Evolutionary conservation across 768 basidiomycete species (phyloP), one percentile per base, ranked within the genome.

Genomic region (Rhodotorula toruloides): DNA sequence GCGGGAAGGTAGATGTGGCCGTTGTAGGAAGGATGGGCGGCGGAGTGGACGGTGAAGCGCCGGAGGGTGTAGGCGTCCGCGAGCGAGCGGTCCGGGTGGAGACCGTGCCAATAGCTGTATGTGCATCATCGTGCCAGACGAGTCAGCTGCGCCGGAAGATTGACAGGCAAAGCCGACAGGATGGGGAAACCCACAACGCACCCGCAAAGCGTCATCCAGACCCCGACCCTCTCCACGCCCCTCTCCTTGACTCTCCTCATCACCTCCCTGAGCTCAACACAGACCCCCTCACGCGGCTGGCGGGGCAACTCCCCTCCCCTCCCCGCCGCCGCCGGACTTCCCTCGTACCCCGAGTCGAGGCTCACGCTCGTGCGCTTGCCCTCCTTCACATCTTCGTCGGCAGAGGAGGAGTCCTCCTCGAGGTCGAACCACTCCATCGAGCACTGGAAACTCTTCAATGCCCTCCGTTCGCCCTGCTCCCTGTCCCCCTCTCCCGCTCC

Each of bases 171-270:
- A 27, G 42, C 4, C 32, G 36, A 34, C 17, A 16, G 22, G 44
- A 31, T 31, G 36, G 27, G n/a, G 3, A 27, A 48, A 10, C n/a
- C n/a, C n/a, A n/a, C n/a, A 16, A 31, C 48, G 29, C 34, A 68
- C 61, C 63, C 68, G 6, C 36, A 54, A 6, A 72, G 44, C 12
- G 72, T 75, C 49, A 75, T 58, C 74, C 74, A 75, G 4, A 73
- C 70, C 11, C 74, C 74, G 22, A 73, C 58, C 37, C 27, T 36
- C 43, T 65, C 65, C 34, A 74, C 52, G n/a, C 64, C 64, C 25
- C 29, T 40, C 39, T 31, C 42, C 65, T 70, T 71, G 44, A 73
- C 49, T 25, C 40, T 54, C 31, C 53, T 22, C 4, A 74, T 57
- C 12, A 54, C 69, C 0, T 43, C 50, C 43, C 27, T 22, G 32